Evolutionary conservation across 164 flowering plant genomes (phyloP).

Genomic region (Macadamia tetraphylla): DNA sequence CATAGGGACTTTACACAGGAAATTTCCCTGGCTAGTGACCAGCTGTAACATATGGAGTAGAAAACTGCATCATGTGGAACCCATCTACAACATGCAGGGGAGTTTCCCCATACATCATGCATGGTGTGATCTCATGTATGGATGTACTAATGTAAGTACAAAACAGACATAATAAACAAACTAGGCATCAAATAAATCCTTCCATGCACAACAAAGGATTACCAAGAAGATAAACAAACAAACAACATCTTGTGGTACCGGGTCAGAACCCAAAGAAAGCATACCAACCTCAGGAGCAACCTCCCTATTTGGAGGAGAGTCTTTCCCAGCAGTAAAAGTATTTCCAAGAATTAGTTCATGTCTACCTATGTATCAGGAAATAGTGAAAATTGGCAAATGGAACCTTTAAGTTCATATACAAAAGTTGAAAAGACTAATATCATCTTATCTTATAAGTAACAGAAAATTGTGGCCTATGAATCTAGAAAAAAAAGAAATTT

Average conservation of each 20-base stretch:
- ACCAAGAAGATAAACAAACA: background rate
- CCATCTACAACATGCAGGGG: too few species aligned
- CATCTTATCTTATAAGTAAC: background rate
- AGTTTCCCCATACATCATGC: too few species aligned
- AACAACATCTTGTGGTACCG: background rate
- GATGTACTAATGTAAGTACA: too few species aligned
- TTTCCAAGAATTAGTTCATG: slow-evolving; percentile 79
- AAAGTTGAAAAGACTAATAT: background rate
- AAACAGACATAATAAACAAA: too few species aligned
- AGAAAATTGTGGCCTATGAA: background rate
- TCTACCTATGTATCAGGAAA: slow-evolving; percentile 55
- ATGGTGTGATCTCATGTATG: too few species aligned
- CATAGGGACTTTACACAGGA: too few species aligned
- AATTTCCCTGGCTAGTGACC: too few species aligned
- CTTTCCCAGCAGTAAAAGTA: slow-evolving; percentile 47
- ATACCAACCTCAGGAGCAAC: slow-evolving; percentile 75
- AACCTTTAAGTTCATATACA: background rate
- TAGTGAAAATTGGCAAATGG: background rate
- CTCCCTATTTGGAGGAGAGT: slow-evolving; percentile 68
- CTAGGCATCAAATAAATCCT: too few species aligned
- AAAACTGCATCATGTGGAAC: too few species aligned
- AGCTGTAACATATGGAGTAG: too few species aligned
- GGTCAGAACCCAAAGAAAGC: background rate
- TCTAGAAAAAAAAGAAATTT: background rate
- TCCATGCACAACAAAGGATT: background rate